These are phyloP conservation scores for Linnemannia zychae DNA, from an alignment of 192 early-diverging fungal genomes.

Conservation along the genomic window DNA sequence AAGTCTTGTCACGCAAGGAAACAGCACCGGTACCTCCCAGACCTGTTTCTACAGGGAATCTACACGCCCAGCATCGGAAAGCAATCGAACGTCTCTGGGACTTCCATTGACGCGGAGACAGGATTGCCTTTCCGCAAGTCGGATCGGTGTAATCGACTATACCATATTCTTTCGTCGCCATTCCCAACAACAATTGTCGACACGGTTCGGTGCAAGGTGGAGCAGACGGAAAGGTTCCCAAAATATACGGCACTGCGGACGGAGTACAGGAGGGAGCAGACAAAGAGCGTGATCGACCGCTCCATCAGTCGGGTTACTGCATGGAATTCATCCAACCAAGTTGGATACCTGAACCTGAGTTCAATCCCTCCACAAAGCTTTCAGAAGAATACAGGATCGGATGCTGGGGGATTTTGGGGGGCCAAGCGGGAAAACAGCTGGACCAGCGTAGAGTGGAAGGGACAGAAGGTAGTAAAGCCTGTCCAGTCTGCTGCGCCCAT, in stretches of 20 bases:
- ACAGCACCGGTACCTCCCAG: constrained; percentile 63
- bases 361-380: constrained; percentile 49
- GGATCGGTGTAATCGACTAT: constrained; percentile 46
- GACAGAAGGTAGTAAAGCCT: constrained; percentile 49
- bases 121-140: constrained; percentile 36
- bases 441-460: constrained; percentile 54
- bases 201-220: constrained; percentile 55
- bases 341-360: constrained; percentile 35
- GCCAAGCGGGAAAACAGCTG: constrained; percentile 38
- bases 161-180: constrained; percentile 60
- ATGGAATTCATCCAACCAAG: constrained; percentile 43
- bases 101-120: constrained; percentile 23
- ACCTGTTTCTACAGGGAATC: constrained; percentile 65
- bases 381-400: constrained; percentile 28
- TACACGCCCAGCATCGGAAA: constrained; percentile 57
- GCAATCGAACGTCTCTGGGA: constrained; percentile 17
- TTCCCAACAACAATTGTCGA: constrained; percentile 66
- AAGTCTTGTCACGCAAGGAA: constrained; percentile 67
- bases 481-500: constrained; percentile 58
- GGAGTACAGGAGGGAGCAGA: constrained; percentile 50
- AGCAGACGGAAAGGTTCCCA: constrained; percentile 60
- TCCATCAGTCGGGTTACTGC: constrained; percentile 32
- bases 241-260: constrained; percentile 30
- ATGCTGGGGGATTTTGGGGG: constrained; percentile 34
- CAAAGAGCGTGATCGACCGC: constrained; percentile 23